Base-by-base conservation (phyloP, 495 filamentous ascomycete species). In the Elasticomyces elasticus region DNA sequence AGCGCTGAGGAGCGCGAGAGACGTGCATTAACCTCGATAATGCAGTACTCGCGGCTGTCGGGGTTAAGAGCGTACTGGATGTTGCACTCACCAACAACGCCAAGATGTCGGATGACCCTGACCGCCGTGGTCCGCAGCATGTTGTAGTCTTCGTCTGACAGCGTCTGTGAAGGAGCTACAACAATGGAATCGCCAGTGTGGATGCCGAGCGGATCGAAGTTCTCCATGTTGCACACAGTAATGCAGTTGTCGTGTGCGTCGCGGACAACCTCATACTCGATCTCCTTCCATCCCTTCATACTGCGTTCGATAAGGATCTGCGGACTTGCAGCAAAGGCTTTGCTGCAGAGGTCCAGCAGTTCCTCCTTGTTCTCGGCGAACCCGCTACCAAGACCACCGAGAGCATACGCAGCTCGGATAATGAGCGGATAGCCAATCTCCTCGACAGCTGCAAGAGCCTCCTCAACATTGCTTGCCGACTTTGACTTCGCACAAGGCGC, bases 191-290 rank as follows among this genome's bases (percentile, higher is more conserved):
- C 92, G 67, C 92, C 92, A 9, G 92, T 98, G 65, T 98, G 92
- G 51, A 97, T 95, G 63, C 92, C 92, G 28, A 98, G 82, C 56
- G 92, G 92, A 71, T 98, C 92, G 60, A 98, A 97, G 70, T 98
- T 98, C 72, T 98, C 92, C 92, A 98, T 98, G 75, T 98, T 98
- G 73, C 92, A 98, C 57, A 98, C 92, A 6, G 92, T 98, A 68
- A 98, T 97, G 72, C 92, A 98, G 77, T 98, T 98, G 72, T 98
- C 89, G 54, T 86, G 81, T 37, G 82, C 86, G 77, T 98, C 92
- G 57, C 92, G 86, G 31, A 98, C 92, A 44, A 98, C 92, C 60
- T 98, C 92, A 69, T 98, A 98, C 66, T 98, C 92, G 51, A 95
- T 89, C 68, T 98, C 92, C 71, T 98, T 98, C 91, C 91, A 98